phyloP scores from a whole-genome alignment of 345 rosid genomes.

The Rhizophora mangle region DNA sequence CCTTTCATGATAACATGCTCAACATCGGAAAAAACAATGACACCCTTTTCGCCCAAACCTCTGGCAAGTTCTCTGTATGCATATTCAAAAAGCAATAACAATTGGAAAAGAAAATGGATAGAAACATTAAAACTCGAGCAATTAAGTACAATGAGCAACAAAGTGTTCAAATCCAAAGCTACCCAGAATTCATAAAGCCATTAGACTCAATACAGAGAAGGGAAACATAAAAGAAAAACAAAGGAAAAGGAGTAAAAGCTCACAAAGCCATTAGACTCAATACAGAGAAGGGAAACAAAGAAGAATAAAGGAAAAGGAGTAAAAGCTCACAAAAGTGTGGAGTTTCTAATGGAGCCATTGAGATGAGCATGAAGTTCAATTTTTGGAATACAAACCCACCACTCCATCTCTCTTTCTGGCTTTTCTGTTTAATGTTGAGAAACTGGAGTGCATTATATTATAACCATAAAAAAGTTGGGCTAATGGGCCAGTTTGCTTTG shows the following conservation, averaged over 20 bases:
- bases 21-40: conserved; percentile 62
- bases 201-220: not conserved
- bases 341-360: conserved; percentile 87
- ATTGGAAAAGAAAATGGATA: not conserved
- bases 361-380: conserved; percentile 98
- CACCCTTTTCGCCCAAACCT: conserved; percentile 68
- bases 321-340: conserved; percentile 68
- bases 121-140: not conserved
- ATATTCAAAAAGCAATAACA: conserved; percentile 6
- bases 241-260: too few relatives aligned
- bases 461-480: too few relatives aligned
- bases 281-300: too few relatives aligned
- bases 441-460: not conserved
- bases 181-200: not conserved
- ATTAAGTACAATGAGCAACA: not conserved
- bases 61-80: conserved; percentile 79
- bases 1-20: conserved; percentile 77
- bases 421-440: not conserved
- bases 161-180: not conserved
- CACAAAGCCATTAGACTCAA: too few relatives aligned
- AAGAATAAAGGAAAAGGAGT: not conserved
- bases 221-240: not conserved
- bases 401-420: conserved; percentile 34
- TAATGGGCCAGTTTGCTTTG: too few relatives aligned
- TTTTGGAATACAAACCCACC: conserved; percentile 71